A percentile compares a stretch with the other conserved stretches of the same genome.
Conservation (phyloP, 192 early-diverging fungal genomes). For the Coemansia sp. region DNA sequence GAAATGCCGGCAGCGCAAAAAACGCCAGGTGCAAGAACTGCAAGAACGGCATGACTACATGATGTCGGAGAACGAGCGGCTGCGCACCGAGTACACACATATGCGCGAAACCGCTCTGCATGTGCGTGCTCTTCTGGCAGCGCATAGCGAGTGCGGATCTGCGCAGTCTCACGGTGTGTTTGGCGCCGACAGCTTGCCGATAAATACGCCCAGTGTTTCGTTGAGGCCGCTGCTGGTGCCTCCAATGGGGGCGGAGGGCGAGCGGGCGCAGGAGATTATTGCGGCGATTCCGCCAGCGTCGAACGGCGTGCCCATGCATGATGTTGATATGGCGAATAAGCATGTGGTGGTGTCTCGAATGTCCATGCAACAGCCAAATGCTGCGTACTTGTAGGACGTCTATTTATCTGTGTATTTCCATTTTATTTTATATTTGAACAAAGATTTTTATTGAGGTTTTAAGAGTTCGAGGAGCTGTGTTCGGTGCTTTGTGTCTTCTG, state of each 20-base stretch:
- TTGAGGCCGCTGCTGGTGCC: slow-evolving; percentile 21
- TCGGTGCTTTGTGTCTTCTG: too few relatives aligned
- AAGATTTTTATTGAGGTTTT: not conserved
- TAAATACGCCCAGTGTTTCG: slow-evolving; percentile 20
- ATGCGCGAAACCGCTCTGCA: slow-evolving; percentile 74
- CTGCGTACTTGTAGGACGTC: not conserved
- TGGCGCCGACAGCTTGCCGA: slow-evolving; percentile 49
- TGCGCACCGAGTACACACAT: slow-evolving; percentile 32
- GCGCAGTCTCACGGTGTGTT: slow-evolving; percentile 67
- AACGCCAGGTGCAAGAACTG: slow-evolving; percentile 81
- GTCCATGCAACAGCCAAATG: not conserved
- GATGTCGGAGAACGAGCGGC: slow-evolving; percentile 40
- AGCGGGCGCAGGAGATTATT: slow-evolving; percentile 40
- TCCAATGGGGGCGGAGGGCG: slow-evolving; percentile 13
- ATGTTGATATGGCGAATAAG: slow-evolving; percentile 13
- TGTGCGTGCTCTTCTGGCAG: slow-evolving; percentile 71
- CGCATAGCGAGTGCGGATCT: slow-evolving; percentile 75
- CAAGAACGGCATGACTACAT: slow-evolving; percentile 58
- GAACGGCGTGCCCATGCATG: slow-evolving; percentile 31
- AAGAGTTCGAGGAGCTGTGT: too few relatives aligned
- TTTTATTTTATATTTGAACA: not conserved
- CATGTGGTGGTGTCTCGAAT: not conserved
- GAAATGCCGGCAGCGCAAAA: slow-evolving; percentile 92
- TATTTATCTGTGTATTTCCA: not conserved
- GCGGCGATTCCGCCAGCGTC: slow-evolving; percentile 39